A percentile compares a stretch with the other conserved stretches of the same genome.
Evolutionary conservation across 306 rosid species (phyloP).

Genomic region (Mimosa pudica): DNA sequence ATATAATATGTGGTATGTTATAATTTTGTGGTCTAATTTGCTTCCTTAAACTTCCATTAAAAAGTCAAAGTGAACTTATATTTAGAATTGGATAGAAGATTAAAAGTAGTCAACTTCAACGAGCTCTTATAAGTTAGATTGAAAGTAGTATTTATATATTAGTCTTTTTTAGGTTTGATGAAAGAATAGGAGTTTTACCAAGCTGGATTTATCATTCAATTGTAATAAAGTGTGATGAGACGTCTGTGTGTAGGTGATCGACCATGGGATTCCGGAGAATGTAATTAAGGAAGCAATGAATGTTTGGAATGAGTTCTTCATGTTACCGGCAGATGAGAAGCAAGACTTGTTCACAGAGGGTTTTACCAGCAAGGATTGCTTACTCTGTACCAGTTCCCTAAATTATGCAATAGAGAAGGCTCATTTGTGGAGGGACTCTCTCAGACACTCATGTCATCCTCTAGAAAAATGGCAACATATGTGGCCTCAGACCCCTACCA

Average conservation of each 20-base stretch:
- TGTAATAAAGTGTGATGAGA: too few species aligned
- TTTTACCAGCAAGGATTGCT: slow-evolving; percentile 6
- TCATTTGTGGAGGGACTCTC: background rate
- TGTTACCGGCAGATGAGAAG: slow-evolving; percentile 29
- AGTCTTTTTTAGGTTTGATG: background rate
- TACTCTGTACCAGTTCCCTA: slow-evolving; percentile 19
- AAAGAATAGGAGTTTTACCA: background rate
- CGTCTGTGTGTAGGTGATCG: background rate
- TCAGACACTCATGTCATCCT: background rate
- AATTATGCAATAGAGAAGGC: background rate
- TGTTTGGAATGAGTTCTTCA: slow-evolving; percentile 37
- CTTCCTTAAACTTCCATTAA: too few species aligned
- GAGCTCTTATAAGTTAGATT: too few species aligned
- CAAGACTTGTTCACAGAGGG: slow-evolving; percentile 23
- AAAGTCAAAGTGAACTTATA: too few species aligned
- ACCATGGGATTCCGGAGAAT: slow-evolving; percentile 31
- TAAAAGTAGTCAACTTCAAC: too few species aligned
- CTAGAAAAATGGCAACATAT: background rate
- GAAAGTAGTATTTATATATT: too few species aligned
- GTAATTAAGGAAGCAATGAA: slow-evolving; percentile 18
- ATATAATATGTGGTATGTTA: too few species aligned
- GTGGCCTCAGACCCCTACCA: background rate
- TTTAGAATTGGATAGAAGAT: too few species aligned
- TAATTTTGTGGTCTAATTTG: too few species aligned
- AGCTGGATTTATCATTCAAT: background rate